Evolutionary conservation across 1,284 basidiomycete species (phyloP), one percentile per base, ranked within the genome.

Genomic region (Fistulinella staudtii): DNA sequence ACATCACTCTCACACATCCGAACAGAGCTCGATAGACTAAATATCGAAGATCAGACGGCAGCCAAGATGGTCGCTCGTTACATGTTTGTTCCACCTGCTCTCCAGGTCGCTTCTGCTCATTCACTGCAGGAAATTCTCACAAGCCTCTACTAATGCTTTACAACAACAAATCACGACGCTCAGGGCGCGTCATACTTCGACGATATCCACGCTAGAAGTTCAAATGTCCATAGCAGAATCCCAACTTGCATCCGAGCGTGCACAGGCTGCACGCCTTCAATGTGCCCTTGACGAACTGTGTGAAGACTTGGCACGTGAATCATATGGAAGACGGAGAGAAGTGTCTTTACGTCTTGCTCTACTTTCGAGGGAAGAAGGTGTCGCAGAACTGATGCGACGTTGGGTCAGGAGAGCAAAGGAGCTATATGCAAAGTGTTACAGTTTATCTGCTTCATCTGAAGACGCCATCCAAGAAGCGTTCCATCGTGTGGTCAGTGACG

Each of bases 1-100:
- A 52, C 54, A 0, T 68, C 74, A 41, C 63, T 85, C 10, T 73
- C 76, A 0, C 59, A 69, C 23, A 63, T 73, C 1, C 71, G 74
- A 39, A 64, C 70, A 2, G 79, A 84, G 50, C 66, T 88, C n/a
- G 77, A 86, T 45, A 73, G 71, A 50, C 69, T 78, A 33, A 67
- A 73, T 47, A 64, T 80, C n/a, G 86, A 92, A 49, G 89, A 93
- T 50, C 77, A 74, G 11, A 79, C 82, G 2, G 89, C 90, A 1
- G 82, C 85, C 10, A 87, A 83, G 57, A 89, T 93, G 74, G 89
- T 93, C 23, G 83, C 89, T 43, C 77, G 89, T 37, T 93, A 93
- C 64, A 93, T 93, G 90, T 89, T 55, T 45, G 77, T 68, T 30
- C 3, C 22, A 42, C 3, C 4, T 20, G 5, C 17, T 1, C 18